A percentile compares a stretch with the other conserved stretches of the same genome.
Conservation (phyloP, 2,329 filamentous ascomycete genomes). For the Fusarium chaquense region DNA sequence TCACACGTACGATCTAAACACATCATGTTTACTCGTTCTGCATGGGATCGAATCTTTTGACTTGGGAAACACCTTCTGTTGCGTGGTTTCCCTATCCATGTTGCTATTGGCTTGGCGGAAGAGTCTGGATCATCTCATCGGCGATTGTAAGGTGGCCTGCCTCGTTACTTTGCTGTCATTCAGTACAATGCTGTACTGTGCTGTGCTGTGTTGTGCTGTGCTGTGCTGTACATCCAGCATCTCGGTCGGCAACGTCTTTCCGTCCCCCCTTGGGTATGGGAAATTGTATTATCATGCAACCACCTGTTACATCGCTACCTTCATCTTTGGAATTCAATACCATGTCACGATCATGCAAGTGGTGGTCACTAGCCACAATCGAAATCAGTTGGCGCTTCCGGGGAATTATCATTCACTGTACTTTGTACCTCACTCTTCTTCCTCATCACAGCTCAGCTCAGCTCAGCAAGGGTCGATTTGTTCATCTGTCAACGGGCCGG, state of each 20-base stretch:
- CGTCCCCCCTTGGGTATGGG: slow-evolving; percentile 7
- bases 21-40: slow-evolving; percentile 12
- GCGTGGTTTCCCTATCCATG: not conserved
- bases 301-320: slow-evolving; percentile 7
- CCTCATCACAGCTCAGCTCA: slow-evolving; percentile 30
- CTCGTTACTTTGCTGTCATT: not conserved
- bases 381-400: slow-evolving; percentile 41
- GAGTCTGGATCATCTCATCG: slow-evolving; percentile 34
- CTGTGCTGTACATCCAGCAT: not conserved
- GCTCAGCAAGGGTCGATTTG: slow-evolving; percentile 42
- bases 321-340: not conserved
- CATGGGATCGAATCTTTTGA: slow-evolving; percentile 4
- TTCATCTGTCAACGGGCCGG: slow-evolving; percentile 36
- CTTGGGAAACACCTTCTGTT: slow-evolving; percentile 3
- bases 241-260: slow-evolving; percentile 26
- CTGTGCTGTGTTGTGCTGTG: not conserved
- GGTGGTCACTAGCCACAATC: slow-evolving; percentile 44
- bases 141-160: slow-evolving; percentile 24
- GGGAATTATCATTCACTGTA: slow-evolving; percentile 12
- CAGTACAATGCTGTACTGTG: not conserved
- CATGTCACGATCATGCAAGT: slow-evolving; percentile 30
- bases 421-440: not conserved
- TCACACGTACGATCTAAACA: slow-evolving; percentile 7
- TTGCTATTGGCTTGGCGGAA: slow-evolving; percentile 29
- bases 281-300: slow-evolving; percentile 27